Percentiles rank a stretch among this genome's conserved stretches.
Evolutionary conservation across 192 early-diverging fungal genomes (phyloP).

Genomic region (Rhizophlyctis rosea): DNA sequence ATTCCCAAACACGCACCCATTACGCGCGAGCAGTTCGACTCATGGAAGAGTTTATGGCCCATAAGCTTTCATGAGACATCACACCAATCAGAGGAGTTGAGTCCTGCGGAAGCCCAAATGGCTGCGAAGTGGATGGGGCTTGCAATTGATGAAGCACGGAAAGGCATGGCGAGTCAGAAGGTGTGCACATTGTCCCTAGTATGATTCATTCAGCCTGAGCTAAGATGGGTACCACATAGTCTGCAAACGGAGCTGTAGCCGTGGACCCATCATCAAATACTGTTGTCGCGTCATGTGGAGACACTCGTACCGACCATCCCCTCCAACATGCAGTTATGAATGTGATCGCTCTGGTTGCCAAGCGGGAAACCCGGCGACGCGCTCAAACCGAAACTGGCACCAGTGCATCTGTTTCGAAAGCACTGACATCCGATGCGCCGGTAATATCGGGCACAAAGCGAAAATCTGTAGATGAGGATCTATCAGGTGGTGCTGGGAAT

Average conservation of each 20-base stretch:
- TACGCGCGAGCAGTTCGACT: constrained; percentile 68
- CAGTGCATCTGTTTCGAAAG: not conserved
- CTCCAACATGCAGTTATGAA: constrained; percentile 80
- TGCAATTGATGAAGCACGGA: constrained; percentile 5
- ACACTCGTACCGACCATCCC: constrained; percentile 52
- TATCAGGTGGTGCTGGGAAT: constrained; percentile 9
- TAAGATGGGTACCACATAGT: constrained; percentile 14
- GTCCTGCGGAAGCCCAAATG: constrained; percentile 4
- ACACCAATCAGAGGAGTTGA: not conserved
- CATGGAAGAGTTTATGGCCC: constrained; percentile 82
- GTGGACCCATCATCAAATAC: constrained; percentile 50
- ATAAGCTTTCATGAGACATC: constrained; percentile 60
- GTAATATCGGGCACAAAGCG: constrained; percentile 9
- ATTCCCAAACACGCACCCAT: constrained; percentile 64
- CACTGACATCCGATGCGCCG: not conserved
- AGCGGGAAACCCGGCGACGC: constrained; percentile 39
- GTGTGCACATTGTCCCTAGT: not conserved
- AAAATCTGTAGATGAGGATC: constrained; percentile 11
- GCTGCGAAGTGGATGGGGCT: constrained; percentile 11
- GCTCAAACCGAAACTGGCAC: not conserved
- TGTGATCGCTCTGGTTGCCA: constrained; percentile 65
- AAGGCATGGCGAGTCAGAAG: not conserved
- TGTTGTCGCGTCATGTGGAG: constrained; percentile 43
- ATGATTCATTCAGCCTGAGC: not conserved
- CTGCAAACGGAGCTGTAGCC: constrained; percentile 48